Conservation (phyloP, 2,329 filamentous ascomycete species). For the Claviceps lovelessii region DNA sequence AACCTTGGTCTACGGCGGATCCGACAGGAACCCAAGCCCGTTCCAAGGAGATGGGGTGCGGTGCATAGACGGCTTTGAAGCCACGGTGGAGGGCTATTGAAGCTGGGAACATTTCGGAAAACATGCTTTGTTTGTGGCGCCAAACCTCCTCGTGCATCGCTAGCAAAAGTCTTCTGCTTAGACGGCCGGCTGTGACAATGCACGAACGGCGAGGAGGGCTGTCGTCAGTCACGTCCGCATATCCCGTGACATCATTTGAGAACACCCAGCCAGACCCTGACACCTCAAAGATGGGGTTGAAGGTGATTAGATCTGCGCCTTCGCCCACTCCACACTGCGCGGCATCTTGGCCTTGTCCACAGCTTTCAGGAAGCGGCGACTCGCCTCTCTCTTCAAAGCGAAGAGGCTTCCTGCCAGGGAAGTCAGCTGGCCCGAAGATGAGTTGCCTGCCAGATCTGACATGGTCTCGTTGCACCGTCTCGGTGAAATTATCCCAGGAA, state of each 20-base stretch:
- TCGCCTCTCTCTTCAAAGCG: slow-evolving; percentile 37
- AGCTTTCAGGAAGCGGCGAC: slow-evolving; percentile 39
- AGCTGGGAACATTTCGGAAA: slow-evolving; percentile 66
- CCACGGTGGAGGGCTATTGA: slow-evolving; percentile 60
- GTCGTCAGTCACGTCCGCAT: slow-evolving; percentile 33
- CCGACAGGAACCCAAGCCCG: slow-evolving; percentile 55
- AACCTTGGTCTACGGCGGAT: slow-evolving; percentile 53
- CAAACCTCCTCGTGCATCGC: slow-evolving; percentile 65
- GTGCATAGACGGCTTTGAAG: slow-evolving; percentile 64
- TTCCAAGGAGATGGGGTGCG: slow-evolving; percentile 69
- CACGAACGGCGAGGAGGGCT: slow-evolving; percentile 49
- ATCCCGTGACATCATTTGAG: slow-evolving; percentile 54
- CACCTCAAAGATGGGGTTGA: slow-evolving; percentile 64
- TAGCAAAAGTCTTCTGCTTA: slow-evolving; percentile 50
- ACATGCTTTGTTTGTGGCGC: slow-evolving; percentile 55
- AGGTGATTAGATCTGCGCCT: slow-evolving; percentile 60
- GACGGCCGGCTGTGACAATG: slow-evolving; percentile 56
- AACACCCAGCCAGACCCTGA: slow-evolving; percentile 61
- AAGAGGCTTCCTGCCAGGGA: slow-evolving; percentile 32
- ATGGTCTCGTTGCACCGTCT: slow-evolving; percentile 48
- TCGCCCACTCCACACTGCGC: slow-evolving; percentile 52
- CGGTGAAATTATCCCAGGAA: slow-evolving; percentile 56
- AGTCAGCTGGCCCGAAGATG: slow-evolving; percentile 54
- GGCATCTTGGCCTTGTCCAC: slow-evolving; percentile 36
- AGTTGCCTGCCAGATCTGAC: slow-evolving; percentile 34